Evolutionary conservation across 805 yeast species (phyloP).

Genomic region (Wickerhamomyces silvicola): DNA sequence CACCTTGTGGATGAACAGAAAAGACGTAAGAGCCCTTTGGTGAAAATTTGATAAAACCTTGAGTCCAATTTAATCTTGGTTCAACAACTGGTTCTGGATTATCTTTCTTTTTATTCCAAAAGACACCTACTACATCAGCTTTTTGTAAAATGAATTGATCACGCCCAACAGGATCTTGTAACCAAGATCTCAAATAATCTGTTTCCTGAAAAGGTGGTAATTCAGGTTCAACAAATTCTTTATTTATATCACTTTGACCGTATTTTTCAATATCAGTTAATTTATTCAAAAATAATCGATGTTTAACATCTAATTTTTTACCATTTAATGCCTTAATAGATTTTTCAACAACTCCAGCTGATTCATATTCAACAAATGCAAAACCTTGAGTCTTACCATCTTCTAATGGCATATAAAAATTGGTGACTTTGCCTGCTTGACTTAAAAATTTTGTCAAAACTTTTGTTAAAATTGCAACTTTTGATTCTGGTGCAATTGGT

Average conservation of each 20-base stretch:
- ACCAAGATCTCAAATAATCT: conserved; percentile 86
- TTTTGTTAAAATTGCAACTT: conserved; percentile 75
- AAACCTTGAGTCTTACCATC: conserved; percentile 81
- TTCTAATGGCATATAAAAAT: conserved; percentile 76
- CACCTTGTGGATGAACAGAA: conserved; percentile 90
- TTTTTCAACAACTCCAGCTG: conserved; percentile 58
- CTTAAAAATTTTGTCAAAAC: conserved; percentile 78
- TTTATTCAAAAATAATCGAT: conserved; percentile 78
- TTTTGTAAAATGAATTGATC: conserved; percentile 83
- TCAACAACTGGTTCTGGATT: conserved; percentile 73
- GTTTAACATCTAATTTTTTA: conserved; percentile 90
- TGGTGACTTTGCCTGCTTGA: conserved; percentile 70
- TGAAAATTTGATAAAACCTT: conserved; percentile 82
- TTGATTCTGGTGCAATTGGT: conserved; percentile 88
- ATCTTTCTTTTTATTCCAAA: conserved; percentile 73
- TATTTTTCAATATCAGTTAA: conserved; percentile 77
- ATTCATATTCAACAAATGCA: conserved; percentile 75
- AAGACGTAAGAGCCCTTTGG: conserved; percentile 88
- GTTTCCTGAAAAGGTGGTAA: conserved; percentile 67
- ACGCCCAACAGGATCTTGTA: conserved; percentile 80
- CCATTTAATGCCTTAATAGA: conserved; percentile 80
- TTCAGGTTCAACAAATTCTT: conserved; percentile 64
- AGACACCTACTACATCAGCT: conserved; percentile 74
- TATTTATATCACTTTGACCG: conserved; percentile 56
- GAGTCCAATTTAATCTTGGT: conserved; percentile 81